Evolutionary conservation across 2,329 filamentous ascomycete genomes (phyloP).

Genomic region (Zasmidium angulare): DNA sequence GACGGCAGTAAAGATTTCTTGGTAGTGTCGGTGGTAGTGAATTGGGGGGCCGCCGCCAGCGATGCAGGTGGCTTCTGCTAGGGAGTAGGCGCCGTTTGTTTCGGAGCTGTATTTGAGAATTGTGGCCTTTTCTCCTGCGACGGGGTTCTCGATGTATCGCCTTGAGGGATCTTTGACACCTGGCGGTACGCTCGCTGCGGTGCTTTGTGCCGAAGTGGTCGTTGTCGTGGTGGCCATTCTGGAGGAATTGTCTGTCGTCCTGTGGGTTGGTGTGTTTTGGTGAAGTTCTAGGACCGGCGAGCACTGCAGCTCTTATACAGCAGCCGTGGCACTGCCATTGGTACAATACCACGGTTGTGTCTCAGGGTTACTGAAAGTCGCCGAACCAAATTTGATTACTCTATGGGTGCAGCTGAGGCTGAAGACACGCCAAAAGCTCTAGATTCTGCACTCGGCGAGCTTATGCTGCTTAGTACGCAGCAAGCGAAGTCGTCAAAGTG

Average conservation of each 20-base stretch:
- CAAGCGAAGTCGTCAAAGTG: no score
- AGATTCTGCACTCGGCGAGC: no score
- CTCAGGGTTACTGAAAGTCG: no score
- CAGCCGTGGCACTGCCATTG: no score
- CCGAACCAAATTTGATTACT: no score
- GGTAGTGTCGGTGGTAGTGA: slow-evolving; percentile 3
- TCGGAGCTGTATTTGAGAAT: slow-evolving; percentile 9
- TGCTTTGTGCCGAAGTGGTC: background rate
- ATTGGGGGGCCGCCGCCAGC: slow-evolving; percentile 2
- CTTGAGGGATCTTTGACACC: slow-evolving; percentile 3
- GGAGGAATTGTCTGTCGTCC: background rate
- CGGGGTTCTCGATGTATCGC: slow-evolving; percentile 3
- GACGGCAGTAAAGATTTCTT: background rate
- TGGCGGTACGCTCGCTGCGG: background rate
- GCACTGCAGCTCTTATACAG: no score
- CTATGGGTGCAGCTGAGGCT: no score
- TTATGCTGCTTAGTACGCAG: no score
- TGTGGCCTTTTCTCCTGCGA: background rate
- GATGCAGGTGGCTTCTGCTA: background rate
- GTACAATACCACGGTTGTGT: no score
- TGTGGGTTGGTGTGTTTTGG: background rate
- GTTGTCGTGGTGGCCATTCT: background rate
- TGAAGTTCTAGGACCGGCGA: background rate
- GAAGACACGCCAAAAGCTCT: no score
- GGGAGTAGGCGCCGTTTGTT: slow-evolving; percentile 1